Evolutionary conservation across 352 stramenopile species (phyloP).

Genomic region (Phytophthora aleatoria): DNA sequence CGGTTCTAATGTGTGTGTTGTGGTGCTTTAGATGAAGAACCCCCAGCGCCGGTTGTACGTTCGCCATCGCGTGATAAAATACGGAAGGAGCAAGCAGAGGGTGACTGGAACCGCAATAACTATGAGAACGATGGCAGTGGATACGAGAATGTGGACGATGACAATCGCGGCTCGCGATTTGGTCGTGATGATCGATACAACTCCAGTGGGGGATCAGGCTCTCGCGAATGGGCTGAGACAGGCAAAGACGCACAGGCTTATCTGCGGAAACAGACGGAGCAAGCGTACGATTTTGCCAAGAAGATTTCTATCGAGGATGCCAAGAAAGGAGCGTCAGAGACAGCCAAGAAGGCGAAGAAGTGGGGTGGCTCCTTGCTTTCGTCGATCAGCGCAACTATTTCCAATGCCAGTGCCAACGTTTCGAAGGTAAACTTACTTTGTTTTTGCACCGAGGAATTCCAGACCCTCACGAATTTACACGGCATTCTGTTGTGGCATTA

Average conservation of each 20-base stretch:
- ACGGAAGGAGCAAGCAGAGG: conserved; percentile 25
- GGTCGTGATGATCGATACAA: conserved; percentile 45
- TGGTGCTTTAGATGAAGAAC: conserved; percentile 42
- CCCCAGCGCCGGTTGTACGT: conserved; percentile 15
- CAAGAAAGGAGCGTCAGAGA: conserved; percentile 81
- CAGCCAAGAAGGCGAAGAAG: conserved; percentile 89
- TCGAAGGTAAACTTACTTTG: conserved; percentile 46
- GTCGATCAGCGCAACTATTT: conserved; percentile 78
- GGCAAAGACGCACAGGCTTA: conserved; percentile 66
- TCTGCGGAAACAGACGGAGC: conserved; percentile 83
- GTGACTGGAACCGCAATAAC: conserved; percentile 30
- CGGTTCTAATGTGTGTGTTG: conserved; percentile 3
- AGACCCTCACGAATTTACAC: not conserved
- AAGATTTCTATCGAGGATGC: conserved; percentile 89
- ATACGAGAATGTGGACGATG: conserved; percentile 27
- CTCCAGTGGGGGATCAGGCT: conserved; percentile 11
- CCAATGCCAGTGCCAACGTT: conserved; percentile 55
- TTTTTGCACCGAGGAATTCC: not conserved
- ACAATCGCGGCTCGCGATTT: conserved; percentile 18
- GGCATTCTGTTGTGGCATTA: not conserved
- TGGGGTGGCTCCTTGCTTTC: conserved; percentile 84
- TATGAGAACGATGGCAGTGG: conserved; percentile 30
- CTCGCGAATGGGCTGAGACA: conserved; percentile 38
- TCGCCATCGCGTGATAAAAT: conserved; percentile 28
- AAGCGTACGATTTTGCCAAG: conserved; percentile 88